phyloP scores from a whole-genome alignment of 2,329 filamentous ascomycete genomes.

The Ophiocordyceps unilateralis region DNA sequence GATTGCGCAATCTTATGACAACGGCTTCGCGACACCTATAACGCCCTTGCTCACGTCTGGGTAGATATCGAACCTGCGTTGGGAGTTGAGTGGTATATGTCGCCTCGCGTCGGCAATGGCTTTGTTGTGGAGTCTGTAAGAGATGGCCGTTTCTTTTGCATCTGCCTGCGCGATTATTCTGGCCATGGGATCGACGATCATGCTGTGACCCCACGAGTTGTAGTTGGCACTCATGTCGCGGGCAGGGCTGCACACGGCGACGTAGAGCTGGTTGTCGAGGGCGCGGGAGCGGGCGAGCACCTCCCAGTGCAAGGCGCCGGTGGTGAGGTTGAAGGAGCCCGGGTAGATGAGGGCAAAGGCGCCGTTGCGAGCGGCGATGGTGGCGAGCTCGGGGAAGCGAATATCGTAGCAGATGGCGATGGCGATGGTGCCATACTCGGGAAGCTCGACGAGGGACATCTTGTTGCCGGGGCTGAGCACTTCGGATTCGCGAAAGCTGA shows the following conservation, averaged over 20 bases:
- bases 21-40: slow-evolving; percentile 17
- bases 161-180: slow-evolving; percentile 63
- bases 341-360: slow-evolving; percentile 83
- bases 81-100: slow-evolving; percentile 67
- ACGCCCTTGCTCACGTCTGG: slow-evolving; percentile 62
- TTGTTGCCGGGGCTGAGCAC: slow-evolving; percentile 74
- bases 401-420: slow-evolving; percentile 96
- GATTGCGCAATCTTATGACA: too few species aligned
- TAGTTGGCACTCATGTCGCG: slow-evolving; percentile 63
- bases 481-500: slow-evolving; percentile 79
- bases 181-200: slow-evolving; percentile 79
- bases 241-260: slow-evolving; percentile 82
- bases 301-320: slow-evolving; percentile 81
- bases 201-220: slow-evolving; percentile 80
- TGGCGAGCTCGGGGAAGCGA: slow-evolving; percentile 86
- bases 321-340: slow-evolving; percentile 93
- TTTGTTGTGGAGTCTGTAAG: slow-evolving; percentile 50
- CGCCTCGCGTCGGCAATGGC: slow-evolving; percentile 60
- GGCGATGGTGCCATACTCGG: slow-evolving; percentile 73
- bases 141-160: slow-evolving; percentile 60
- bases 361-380: slow-evolving; percentile 70
- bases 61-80: slow-evolving; percentile 91
- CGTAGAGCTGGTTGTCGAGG: slow-evolving; percentile 87
- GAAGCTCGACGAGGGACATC: slow-evolving; percentile 70
- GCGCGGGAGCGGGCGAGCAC: slow-evolving; percentile 68